phyloP scores from a whole-genome alignment of 257 asterid species.

The Primulina huaijiensis region DNA sequence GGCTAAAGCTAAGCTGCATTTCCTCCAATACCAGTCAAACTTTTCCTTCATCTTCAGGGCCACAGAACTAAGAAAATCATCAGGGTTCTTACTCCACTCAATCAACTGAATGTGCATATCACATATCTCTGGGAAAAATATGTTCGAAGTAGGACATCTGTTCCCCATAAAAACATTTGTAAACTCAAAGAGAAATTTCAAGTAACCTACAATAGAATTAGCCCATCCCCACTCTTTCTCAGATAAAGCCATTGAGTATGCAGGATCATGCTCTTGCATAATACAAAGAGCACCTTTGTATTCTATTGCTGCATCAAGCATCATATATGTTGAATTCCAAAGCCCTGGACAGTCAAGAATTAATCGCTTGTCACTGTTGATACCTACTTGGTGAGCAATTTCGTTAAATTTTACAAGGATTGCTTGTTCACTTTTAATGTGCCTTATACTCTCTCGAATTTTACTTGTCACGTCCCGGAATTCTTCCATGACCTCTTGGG shows the following conservation, averaged over 20 bases:
- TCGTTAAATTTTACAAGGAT: slow-evolving; percentile 60
- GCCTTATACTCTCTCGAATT: slow-evolving; percentile 67
- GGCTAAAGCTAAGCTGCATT: slow-evolving; percentile 70
- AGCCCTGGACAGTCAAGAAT: slow-evolving; percentile 64
- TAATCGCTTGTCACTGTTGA: slow-evolving; percentile 47
- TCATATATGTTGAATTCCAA: slow-evolving; percentile 75
- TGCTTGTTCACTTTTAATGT: slow-evolving; percentile 64
- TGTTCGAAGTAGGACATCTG: slow-evolving; percentile 66
- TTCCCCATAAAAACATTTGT: slow-evolving; percentile 49
- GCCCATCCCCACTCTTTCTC: slow-evolving; percentile 83
- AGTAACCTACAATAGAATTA: slow-evolving; percentile 44
- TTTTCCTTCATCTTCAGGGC: slow-evolving; percentile 77
- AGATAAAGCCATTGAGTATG: slow-evolving; percentile 56
- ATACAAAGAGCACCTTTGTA: slow-evolving; percentile 60
- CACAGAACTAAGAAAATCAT: slow-evolving; percentile 60
- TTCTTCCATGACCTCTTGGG: slow-evolving; percentile 62
- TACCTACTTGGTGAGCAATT: slow-evolving; percentile 63
- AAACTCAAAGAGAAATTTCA: slow-evolving; percentile 68
- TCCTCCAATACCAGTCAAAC: slow-evolving; percentile 80
- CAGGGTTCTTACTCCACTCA: slow-evolving; percentile 83
- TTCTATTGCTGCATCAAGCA: slow-evolving; percentile 79
- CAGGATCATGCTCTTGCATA: slow-evolving; percentile 61
- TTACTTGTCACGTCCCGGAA: slow-evolving; percentile 55
- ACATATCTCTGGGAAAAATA: slow-evolving; percentile 74
- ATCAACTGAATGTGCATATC: slow-evolving; percentile 75